Conservation (phyloP, 208 protist genomes). For the Acanthamoeba healyi region DNA sequence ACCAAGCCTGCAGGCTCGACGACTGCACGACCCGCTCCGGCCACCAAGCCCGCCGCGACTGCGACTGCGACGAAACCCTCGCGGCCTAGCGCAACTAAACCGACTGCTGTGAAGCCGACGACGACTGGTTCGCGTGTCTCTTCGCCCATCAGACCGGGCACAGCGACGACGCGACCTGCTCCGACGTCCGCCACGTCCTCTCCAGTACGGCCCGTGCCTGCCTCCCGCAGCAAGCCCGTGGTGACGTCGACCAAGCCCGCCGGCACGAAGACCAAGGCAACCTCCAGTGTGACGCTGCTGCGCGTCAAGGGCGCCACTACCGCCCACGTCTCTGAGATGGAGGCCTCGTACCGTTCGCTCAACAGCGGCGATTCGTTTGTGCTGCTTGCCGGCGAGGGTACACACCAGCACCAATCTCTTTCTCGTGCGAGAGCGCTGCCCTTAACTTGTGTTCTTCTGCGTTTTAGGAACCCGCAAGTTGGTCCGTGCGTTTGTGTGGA, state of each 20-base stretch:
- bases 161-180: neutral
- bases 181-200: neutral
- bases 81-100: neutral
- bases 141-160: neutral
- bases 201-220: too few species aligned
- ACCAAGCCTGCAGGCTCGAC: neutral
- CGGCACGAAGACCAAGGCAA: neutral
- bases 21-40: neutral
- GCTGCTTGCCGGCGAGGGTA: slow-evolving; percentile 5
- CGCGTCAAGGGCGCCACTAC: neutral
- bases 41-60: neutral
- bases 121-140: neutral
- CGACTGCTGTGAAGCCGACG: neutral
- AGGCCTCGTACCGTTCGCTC: neutral
- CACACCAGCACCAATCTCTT: too few species aligned
- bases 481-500: neutral
- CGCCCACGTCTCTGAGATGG: neutral
- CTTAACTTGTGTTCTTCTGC: neutral
- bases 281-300: neutral
- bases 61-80: neutral
- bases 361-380: slow-evolving; percentile 32
- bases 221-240: neutral
- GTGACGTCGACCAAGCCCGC: neutral
- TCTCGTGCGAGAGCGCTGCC: too few species aligned
- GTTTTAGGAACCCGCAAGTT: neutral